phyloP scores from a whole-genome alignment of 2,329 filamentous ascomycete species.

The Hypoxylon sp. region DNA sequence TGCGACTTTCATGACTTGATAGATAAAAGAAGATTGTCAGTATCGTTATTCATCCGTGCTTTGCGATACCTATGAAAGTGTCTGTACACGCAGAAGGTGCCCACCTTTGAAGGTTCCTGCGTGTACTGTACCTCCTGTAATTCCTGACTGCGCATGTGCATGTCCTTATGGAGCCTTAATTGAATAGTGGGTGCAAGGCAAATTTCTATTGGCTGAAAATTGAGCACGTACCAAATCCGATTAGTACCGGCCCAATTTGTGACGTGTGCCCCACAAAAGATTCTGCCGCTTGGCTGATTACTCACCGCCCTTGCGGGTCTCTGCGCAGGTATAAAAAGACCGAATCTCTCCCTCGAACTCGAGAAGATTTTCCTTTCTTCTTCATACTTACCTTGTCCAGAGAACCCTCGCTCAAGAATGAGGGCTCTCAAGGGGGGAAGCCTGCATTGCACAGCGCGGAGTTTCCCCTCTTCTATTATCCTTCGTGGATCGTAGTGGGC shows the following conservation, averaged over 20 bases:
- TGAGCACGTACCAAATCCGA: background rate
- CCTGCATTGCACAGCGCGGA: slow-evolving; percentile 72
- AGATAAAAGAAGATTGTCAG: too few species aligned
- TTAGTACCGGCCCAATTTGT: background rate
- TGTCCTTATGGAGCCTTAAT: too few species aligned
- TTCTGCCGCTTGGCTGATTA: slow-evolving; percentile 30
- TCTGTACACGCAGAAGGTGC: too few species aligned
- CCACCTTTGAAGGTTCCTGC: too few species aligned
- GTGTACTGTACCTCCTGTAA: too few species aligned
- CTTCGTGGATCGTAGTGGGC: slow-evolving; percentile 54
- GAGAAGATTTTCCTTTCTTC: slow-evolving; percentile 39
- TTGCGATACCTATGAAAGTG: too few species aligned
- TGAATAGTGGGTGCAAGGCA: background rate
- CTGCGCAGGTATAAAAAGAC: slow-evolving; percentile 21
- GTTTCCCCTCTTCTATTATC: slow-evolving; percentile 58
- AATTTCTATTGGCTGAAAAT: background rate
- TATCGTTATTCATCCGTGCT: too few species aligned
- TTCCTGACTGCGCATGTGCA: too few species aligned
- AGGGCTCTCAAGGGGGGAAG: slow-evolving; percentile 54
- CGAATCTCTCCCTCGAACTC: slow-evolving; percentile 10
- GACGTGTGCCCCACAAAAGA: background rate
- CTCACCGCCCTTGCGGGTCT: slow-evolving; percentile 5
- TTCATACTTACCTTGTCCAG: slow-evolving; percentile 58
- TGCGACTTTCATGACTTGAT: too few species aligned
- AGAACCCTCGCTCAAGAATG: slow-evolving; percentile 51